These are phyloP conservation scores for Saccharomyces hybrid DNA, from an alignment of 1,139 yeast species.

Conservation along the genomic window DNA sequence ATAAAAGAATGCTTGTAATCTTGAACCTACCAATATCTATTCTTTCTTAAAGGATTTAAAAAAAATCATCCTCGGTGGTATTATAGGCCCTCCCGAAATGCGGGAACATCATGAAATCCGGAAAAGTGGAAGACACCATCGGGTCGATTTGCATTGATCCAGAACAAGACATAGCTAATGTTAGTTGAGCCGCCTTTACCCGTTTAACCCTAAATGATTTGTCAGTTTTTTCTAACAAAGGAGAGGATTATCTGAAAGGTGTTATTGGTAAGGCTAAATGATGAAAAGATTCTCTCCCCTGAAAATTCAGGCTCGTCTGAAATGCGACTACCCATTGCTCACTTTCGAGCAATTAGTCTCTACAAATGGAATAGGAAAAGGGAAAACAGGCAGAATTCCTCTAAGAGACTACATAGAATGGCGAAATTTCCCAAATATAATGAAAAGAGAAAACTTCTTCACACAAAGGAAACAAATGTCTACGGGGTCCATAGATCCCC, in stretches of 20 bases:
- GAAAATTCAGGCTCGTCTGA: neutral
- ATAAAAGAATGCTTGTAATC: too few relatives aligned
- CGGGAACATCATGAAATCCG: neutral
- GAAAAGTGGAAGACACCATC: neutral
- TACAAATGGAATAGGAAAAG: neutral
- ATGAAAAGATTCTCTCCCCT: neutral
- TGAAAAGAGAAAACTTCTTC: constrained; percentile 20
- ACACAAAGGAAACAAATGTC: constrained; percentile 4
- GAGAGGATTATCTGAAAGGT: neutral
- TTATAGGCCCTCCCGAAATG: neutral
- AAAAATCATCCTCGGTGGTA: neutral
- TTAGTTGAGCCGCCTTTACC: too few relatives aligned
- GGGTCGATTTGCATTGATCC: neutral
- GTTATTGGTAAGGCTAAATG: neutral
- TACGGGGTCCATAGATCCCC: neutral
- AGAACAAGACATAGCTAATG: too few relatives aligned
- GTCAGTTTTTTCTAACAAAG: constrained; percentile 30
- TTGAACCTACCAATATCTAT: neutral
- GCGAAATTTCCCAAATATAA: constrained; percentile 13
- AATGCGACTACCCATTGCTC: neutral
- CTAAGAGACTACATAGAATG: constrained; percentile 23
- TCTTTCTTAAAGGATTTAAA: neutral
- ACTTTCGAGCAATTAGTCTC: neutral
- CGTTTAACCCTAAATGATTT: neutral
- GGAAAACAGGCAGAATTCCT: constrained; percentile 6